Evolutionary conservation across 352 stramenopile genomes (phyloP).

Genomic region (Pythium scleroteichum): DNA sequence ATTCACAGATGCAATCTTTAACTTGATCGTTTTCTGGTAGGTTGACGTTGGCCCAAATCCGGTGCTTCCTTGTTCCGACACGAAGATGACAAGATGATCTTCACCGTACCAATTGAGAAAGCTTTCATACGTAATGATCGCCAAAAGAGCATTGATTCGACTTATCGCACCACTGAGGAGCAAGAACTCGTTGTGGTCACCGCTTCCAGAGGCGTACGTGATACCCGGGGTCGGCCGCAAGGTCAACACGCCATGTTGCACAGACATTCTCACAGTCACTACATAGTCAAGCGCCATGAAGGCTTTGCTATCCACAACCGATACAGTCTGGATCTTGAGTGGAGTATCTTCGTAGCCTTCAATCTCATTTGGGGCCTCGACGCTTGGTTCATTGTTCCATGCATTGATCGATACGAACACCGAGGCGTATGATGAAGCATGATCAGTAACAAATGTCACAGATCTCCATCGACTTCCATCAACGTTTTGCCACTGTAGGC

Average conservation of each 20-base stretch:
- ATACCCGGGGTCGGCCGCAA: constrained; percentile 58
- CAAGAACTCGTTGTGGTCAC: constrained; percentile 50
- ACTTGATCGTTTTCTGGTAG: constrained; percentile 35
- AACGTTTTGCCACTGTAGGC: constrained; percentile 79
- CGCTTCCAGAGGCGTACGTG: constrained; percentile 54
- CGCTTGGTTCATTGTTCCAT: constrained; percentile 72
- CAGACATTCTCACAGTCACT: constrained; percentile 55
- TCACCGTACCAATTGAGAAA: constrained; percentile 80
- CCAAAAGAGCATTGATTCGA: constrained; percentile 58
- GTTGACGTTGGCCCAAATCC: constrained; percentile 44
- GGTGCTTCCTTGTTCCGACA: constrained; percentile 66
- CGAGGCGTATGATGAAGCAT: constrained; percentile 62
- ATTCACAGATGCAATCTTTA: constrained; percentile 62
- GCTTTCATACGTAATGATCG: constrained; percentile 47
- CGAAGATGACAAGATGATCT: constrained; percentile 51
- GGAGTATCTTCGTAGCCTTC: constrained; percentile 49
- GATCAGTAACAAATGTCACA: constrained; percentile 73
- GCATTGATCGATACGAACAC: constrained; percentile 68
- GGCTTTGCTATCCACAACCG: constrained; percentile 48
- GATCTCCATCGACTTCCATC: constrained; percentile 63
- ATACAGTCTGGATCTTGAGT: constrained; percentile 40
- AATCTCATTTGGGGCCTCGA: constrained; percentile 39
- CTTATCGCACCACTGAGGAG: constrained; percentile 65
- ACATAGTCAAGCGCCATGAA: constrained; percentile 63
- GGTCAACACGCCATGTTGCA: constrained; percentile 56